phyloP scores from a whole-genome alignment of 1,284 basidiomycete species.

The Entoloma clypeatum region DNA sequence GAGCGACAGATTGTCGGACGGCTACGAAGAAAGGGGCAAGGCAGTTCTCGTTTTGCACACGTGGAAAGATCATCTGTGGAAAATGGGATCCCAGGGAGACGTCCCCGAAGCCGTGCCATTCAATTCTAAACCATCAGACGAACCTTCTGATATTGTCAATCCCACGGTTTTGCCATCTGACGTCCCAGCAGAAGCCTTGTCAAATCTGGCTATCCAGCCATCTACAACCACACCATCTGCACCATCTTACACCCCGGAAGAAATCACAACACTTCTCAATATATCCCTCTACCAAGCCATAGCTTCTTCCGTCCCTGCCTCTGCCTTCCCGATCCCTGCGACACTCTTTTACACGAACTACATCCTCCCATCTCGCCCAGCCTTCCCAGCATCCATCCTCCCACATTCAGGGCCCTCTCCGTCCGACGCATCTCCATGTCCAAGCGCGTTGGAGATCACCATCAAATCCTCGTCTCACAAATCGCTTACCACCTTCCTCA shows the following conservation, averaged over 20 bases:
- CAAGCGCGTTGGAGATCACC: conserved; percentile 36
- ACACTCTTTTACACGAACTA: conserved; percentile 75
- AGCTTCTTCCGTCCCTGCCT: conserved; percentile 40
- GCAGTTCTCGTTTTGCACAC: conserved; percentile 67
- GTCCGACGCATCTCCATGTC: conserved; percentile 27
- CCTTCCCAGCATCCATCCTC: conserved; percentile 43
- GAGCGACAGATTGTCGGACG: conserved; percentile 39
- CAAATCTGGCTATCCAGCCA: conserved; percentile 16
- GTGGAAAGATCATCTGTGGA: conserved; percentile 71
- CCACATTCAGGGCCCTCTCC: conserved; percentile 40
- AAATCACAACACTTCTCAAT: conserved; percentile 67
- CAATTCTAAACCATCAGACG: conserved; percentile 21
- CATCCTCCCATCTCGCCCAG: conserved; percentile 72
- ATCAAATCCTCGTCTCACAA: conserved; percentile 77
- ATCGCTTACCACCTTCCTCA: conserved; percentile 78
- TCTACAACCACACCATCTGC: conserved; percentile 2
- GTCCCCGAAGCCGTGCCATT: conserved; percentile 42
- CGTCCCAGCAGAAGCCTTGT: conserved; percentile 6
- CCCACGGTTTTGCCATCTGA: conserved; percentile 12
- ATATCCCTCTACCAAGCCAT: conserved; percentile 70
- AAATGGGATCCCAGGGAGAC: conserved; percentile 58
- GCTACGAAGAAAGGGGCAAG: conserved; percentile 61
- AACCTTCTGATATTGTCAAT: conserved; percentile 18
- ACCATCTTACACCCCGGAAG: conserved; percentile 38
- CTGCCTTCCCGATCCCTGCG: conserved; percentile 70